Base-by-base conservation (phyloP, 139 green algal species). In the Microglena sp. region DNA sequence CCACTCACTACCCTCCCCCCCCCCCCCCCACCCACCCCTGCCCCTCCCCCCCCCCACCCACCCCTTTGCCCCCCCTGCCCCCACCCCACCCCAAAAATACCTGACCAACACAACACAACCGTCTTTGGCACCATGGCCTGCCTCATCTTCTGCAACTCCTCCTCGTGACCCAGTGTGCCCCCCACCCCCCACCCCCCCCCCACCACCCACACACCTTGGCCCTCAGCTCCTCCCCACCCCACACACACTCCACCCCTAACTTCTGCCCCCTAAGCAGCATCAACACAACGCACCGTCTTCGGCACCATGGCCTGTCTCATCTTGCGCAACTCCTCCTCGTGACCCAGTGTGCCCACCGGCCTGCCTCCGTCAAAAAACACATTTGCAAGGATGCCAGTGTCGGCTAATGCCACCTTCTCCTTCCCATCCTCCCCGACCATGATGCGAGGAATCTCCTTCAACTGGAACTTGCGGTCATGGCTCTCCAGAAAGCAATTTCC, bases 281-380 rank as follows among this genome's bases (percentile, higher is more conserved):
- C n/a, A n/a, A n/a, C n/a, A n/a, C n/a, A n/a, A n/a, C n/a, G n/a
- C 58, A 81, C 69, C 74, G 74, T 76, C 33, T 77, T 82, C 24
- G 71, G 76, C 6, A 78, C 73, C 30, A 75, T 40, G 27, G 66
- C 45, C 21, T 59, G 15, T 32, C 64, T 55, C 55, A 77, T 44
- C 26, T 64, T 31, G 31, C 71, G 18, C 35, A 82, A 64, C 68
- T 82, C 71, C 33, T 69, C 68, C 64, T 79, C 76, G 8, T 78
- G 62, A 2, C 76, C 76, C 34, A 79, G 45, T 0, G 71, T 82
- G 22, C 76, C 76, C 27, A 76, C 32, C 5, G 71, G 64, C 44
- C 64, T 33, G 2, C 75, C 75, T 11, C 76, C 53, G 22, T 66
- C 54, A 4, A 81, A 57, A 11, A 36, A 33, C 62, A 81, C 66